These are phyloP conservation scores for Blepharisma japonicum DNA, from an alignment of 73 alveolate species.

Conservation along the genomic window DNA sequence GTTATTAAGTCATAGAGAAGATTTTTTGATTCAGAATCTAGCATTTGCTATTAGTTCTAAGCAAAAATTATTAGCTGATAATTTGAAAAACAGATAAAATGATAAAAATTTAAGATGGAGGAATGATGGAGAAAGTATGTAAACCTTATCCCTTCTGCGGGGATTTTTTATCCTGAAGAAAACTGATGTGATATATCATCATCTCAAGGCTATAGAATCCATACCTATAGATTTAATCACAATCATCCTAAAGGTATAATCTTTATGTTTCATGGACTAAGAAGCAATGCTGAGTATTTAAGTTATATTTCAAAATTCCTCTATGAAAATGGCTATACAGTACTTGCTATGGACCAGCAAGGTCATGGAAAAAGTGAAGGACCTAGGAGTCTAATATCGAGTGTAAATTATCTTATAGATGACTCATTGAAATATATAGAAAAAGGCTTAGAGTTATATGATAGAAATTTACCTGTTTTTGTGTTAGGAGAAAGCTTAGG, in stretches of 20 bases:
- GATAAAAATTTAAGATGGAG: background rate
- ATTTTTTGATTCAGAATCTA: too few species aligned
- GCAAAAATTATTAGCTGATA: too few species aligned
- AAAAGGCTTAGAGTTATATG: background rate
- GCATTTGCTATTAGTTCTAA: too few species aligned
- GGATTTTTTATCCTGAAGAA: background rate
- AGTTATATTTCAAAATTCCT: background rate
- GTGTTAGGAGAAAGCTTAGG: background rate
- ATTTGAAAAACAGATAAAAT: too few species aligned
- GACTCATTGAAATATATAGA: background rate
- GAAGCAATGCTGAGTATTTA: background rate
- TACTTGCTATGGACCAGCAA: conserved; percentile 3
- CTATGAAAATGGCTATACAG: background rate
- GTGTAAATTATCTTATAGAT: background rate
- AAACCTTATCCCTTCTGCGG: background rate
- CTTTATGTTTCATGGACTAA: background rate
- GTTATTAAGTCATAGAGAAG: too few species aligned
- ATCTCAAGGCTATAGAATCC: background rate
- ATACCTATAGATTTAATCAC: background rate
- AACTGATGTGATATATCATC: background rate
- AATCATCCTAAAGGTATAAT: background rate
- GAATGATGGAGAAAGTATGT: conserved; percentile 17
- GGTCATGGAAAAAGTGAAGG: conserved; percentile 25
- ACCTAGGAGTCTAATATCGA: background rate
- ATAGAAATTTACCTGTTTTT: background rate